phyloP scores from a whole-genome alignment of 2,329 filamentous ascomycete species.

The Colletotrichum somersetense region DNA sequence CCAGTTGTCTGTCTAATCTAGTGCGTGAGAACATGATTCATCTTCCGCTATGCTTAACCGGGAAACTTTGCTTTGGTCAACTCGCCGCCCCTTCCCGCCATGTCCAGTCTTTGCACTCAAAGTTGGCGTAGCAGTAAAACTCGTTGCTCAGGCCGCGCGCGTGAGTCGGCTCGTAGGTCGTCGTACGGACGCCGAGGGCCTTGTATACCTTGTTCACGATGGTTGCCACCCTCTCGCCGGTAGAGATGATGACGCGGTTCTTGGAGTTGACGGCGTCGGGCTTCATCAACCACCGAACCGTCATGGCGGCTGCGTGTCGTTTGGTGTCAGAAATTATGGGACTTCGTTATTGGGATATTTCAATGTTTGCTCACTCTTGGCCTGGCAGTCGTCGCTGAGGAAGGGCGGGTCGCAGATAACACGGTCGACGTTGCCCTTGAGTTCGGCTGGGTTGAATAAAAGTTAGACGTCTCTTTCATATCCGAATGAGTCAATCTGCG shows the following conservation, averaged over 20 bases:
- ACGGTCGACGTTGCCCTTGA: conserved; percentile 75
- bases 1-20: not conserved
- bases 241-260: conserved; percentile 74
- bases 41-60: not conserved
- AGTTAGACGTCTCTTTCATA: not conserved
- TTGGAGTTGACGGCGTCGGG: conserved; percentile 39
- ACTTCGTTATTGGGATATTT: not conserved
- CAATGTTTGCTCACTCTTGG: conserved; percentile 69
- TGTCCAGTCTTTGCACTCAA: conserved; percentile 70
- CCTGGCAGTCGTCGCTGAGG: conserved; percentile 83
- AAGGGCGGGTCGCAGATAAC: conserved; percentile 85
- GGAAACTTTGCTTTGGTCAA: conserved; percentile 1
- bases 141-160: conserved; percentile 83
- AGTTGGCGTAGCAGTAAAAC: conserved; percentile 85
- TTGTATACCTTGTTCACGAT: conserved; percentile 77
- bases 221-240: conserved; percentile 80
- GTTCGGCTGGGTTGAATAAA: conserved; percentile 51
- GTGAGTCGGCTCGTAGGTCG: conserved; percentile 77
- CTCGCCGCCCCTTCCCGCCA: conserved; percentile 49
- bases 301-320: conserved; percentile 71
- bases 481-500: not conserved
- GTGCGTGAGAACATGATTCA: not conserved
- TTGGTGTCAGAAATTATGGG: not conserved
- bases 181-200: conserved; percentile 71
- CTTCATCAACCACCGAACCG: conserved; percentile 78